phyloP scores from a whole-genome alignment of 805 yeast species.

The Lachancea meyersii region DNA sequence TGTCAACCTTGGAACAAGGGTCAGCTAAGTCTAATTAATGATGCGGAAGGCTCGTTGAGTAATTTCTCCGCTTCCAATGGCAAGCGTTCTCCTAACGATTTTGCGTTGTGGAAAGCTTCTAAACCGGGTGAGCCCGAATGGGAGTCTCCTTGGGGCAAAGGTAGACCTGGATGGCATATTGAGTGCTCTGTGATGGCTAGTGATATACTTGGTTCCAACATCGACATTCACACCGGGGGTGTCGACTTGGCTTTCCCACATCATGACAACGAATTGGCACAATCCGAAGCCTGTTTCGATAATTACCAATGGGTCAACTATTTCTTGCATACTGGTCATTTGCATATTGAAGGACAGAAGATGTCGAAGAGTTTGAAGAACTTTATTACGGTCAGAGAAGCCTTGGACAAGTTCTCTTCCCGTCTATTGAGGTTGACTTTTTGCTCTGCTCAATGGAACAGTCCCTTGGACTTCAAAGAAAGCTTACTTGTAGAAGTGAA shows the following conservation, averaged over 20 bases:
- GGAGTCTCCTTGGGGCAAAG: slow-evolving; percentile 94
- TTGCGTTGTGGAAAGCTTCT: slow-evolving; percentile 94
- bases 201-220: slow-evolving; percentile 70
- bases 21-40: slow-evolving; percentile 73
- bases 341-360: slow-evolving; percentile 97
- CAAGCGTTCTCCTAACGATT: slow-evolving; percentile 74
- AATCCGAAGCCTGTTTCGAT: slow-evolving; percentile 87
- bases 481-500: slow-evolving; percentile 69
- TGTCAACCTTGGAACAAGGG: slow-evolving; percentile 98
- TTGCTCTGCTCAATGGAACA: slow-evolving; percentile 89
- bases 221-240: slow-evolving; percentile 97
- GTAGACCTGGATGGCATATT: slow-evolving; percentile 99
- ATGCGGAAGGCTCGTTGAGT: slow-evolving; percentile 88
- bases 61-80: slow-evolving; percentile 39
- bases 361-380: slow-evolving; percentile 95
- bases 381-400: slow-evolving; percentile 91
- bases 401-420: slow-evolving; percentile 60
- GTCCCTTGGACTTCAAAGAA: slow-evolving; percentile 86
- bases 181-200: slow-evolving; percentile 99
- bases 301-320: slow-evolving; percentile 95
- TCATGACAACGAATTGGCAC: slow-evolving; percentile 97
- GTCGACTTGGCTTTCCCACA: slow-evolving; percentile 97
- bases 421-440: slow-evolving; percentile 88
- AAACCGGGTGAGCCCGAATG: slow-evolving; percentile 97
- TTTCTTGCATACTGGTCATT: slow-evolving; percentile 93